phyloP scores from a whole-genome alignment of 192 early-diverging fungal genomes.

The Paraglomus brasilianum region DNA sequence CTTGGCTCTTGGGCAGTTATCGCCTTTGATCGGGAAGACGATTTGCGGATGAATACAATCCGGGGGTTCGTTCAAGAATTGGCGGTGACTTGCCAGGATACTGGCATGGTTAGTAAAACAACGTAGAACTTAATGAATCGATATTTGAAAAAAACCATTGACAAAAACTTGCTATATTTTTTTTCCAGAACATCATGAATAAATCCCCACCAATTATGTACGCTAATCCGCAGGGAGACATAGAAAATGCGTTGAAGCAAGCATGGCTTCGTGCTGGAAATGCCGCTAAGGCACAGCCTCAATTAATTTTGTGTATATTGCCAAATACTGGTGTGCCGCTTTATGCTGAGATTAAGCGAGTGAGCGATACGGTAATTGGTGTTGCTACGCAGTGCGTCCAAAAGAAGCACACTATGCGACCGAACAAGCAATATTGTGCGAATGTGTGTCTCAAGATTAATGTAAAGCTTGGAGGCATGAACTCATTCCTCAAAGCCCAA shows the following conservation, averaged over 20 bases:
- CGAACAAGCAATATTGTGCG: slow-evolving; percentile 91
- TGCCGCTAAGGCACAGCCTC: slow-evolving; percentile 63
- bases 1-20: slow-evolving; percentile 81
- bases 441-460: slow-evolving; percentile 95
- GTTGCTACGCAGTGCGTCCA: slow-evolving; percentile 91
- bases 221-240: slow-evolving; percentile 62
- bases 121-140: too few relatives aligned
- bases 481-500: slow-evolving; percentile 61
- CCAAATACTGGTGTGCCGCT: slow-evolving; percentile 74
- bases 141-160: too few relatives aligned
- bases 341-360: slow-evolving; percentile 81
- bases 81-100: slow-evolving; percentile 68
- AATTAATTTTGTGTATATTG: slow-evolving; percentile 80
- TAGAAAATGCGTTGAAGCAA: slow-evolving; percentile 67
- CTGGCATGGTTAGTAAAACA: slow-evolving; percentile 55
- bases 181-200: slow-evolving; percentile 41
- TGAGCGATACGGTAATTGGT: slow-evolving; percentile 86
- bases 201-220: slow-evolving; percentile 48
- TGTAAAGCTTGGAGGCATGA: slow-evolving; percentile 90
- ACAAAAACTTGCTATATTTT: too few relatives aligned
- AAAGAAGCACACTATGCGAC: slow-evolving; percentile 68
- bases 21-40: slow-evolving; percentile 63
- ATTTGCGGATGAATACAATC: slow-evolving; percentile 43
- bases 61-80: slow-evolving; percentile 76
- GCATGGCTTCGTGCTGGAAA: slow-evolving; percentile 72